Evolutionary conservation across 2,329 filamentous ascomycete species (phyloP), one percentile per base, ranked within the genome.

Genomic region (Ciborinia camelliae): DNA sequence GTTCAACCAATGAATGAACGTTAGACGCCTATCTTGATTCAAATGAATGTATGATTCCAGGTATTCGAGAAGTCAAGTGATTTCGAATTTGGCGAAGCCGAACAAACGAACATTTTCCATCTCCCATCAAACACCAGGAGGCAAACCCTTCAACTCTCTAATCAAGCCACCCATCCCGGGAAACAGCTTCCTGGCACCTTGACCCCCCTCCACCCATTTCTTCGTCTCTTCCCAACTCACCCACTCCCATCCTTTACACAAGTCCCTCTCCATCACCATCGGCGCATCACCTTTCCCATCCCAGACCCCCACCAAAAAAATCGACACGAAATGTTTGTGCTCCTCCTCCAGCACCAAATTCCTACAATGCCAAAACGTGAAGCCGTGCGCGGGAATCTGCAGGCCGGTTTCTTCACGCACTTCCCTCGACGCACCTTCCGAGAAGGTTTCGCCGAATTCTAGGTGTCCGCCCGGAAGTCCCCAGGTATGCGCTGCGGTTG

Each of bases 401-500:
- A 92, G 79, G 0, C 83, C 88, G 0, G 90, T 91, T 73, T 94
- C 90, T 74, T 94, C 90, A 0, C 84, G 73, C 0, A 84, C 79
- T 75, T 94, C 90, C 4, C 90, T 83, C 54, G 78, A 81, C 0
- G 89, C 89, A 65, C 90, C 92, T 0, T 76, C 75, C 23, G 85
- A 79, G 37, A 86, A 81, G 2, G 80, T 80, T 73, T 94, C 90
- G 67, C 84, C 83, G 65, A 84, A 83, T 67, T 94, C 90, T 20
- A 92, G 81, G 70, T 94, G 90, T 0, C 90, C 90, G 30, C 91
- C 90, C 0, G 90, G 90, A 12, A 92, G 83, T 57, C 86, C 87
- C 77, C 83, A 86, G 0, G 84, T 86, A 0, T 84, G 86, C 8
- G 67, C 51, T 5, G 68, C 69, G 59, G 68, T 65, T 10, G 67